These are phyloP conservation scores for Eucalyptus grandis DNA, from an alignment of 345 rosid genomes.

Conservation along the genomic window DNA sequence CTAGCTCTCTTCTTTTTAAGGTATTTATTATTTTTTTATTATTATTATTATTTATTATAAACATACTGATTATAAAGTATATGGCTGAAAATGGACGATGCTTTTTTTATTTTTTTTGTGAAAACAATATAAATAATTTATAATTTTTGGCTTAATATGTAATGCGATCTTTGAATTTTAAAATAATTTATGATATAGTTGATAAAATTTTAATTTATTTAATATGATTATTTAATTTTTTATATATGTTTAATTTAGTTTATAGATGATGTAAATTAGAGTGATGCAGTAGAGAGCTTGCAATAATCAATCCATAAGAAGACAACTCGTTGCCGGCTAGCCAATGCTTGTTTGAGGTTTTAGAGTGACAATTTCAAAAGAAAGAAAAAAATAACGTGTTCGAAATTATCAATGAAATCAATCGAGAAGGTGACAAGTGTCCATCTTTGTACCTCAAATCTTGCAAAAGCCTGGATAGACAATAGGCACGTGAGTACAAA, in stretches of 20 bases:
- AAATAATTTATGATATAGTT: fast-evolving
- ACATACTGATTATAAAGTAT: background rate
- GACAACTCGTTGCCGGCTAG: background rate
- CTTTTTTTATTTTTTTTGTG: background rate
- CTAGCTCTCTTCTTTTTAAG: background rate
- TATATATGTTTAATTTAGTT: too few relatives aligned
- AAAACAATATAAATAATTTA: too few relatives aligned
- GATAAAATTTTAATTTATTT: too few relatives aligned
- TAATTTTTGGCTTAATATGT: fast-evolving
- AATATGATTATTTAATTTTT: fast-evolving
- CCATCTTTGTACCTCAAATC: background rate
- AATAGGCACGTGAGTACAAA: background rate
- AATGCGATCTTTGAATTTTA: fast-evolving
- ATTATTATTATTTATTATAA: background rate
- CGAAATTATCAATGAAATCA: background rate
- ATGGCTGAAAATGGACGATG: background rate
- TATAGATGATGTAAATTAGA: too few relatives aligned
- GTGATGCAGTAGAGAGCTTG: background rate
- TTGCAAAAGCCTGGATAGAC: background rate
- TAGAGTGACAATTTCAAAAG: background rate
- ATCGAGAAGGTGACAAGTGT: background rate
- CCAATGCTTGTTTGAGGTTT: background rate
- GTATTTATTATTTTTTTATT: background rate
- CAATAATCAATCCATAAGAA: background rate
- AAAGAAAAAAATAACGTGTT: background rate